Base-by-base conservation (phyloP, 108 stramenopile genomes). In the Phaeodactylum tricornutum region DNA sequence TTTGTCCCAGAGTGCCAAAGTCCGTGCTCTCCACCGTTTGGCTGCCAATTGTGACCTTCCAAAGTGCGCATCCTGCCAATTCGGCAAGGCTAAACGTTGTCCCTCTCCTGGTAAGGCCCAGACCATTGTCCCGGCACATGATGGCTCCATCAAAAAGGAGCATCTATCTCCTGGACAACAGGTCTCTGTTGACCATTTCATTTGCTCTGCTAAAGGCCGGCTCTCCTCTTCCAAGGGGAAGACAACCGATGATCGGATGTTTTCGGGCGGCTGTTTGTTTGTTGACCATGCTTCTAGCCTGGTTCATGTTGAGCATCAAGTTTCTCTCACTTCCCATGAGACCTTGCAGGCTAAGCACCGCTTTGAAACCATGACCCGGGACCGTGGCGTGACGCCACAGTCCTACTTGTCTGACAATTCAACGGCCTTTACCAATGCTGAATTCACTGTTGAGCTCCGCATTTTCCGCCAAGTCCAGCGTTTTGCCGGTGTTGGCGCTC, bases 251-350 rank as follows among this genome's bases (percentile, higher is more conserved):
- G 43, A 47, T 4, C 6, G 34, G 15, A 3, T 24, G 24, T 62
- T 29, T 29, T 9, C 8, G 30, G 66, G 65, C 9, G 67, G 63
- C 19, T 45, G 59, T 4, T 57, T 64, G 37, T 75, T 79, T 58
- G 66, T 71, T 3, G 66, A 74, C 46, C 70, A 74, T 31, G 72
- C 61, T 5, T 44, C 59, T 24, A 47, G 35, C n/a, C 55, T 29
- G 29, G 29, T 75, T 21, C 62, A 50, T 25, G 50, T 66, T 23
- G 30, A 57, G 0, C 45, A 59, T 23, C 68, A 66, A 34, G 33
- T 23, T 37, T 23, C 15, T 33, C 21, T 52, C 2, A 29, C 25
- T 23, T 29, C 39, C 4, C 51, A 53, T n/a, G 51, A 53, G 38
- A 53, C 51, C 19, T 23, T 53, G 4, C 4, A 12, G 23, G 49